Conservation (phyloP, 2,329 filamentous ascomycete species). For the Colletotrichum eleusines region DNA sequence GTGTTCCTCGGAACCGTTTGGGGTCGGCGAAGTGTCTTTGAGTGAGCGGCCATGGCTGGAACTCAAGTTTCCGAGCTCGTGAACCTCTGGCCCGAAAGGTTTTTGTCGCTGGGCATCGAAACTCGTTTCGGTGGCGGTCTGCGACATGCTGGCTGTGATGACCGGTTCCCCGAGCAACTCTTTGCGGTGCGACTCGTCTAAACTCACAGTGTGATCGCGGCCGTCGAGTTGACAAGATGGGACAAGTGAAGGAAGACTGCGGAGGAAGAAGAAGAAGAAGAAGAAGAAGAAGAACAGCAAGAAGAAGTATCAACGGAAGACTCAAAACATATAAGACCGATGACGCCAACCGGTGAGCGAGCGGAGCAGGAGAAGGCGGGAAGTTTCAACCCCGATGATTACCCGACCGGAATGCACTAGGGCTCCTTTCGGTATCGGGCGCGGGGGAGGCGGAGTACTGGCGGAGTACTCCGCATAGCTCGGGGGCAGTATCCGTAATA, state of each 20-base stretch:
- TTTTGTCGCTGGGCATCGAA: conserved; percentile 18
- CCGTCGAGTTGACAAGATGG: not conserved
- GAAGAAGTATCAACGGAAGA: not conserved
- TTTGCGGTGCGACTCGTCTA: not conserved
- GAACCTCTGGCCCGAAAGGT: conserved; percentile 15
- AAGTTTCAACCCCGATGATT: conserved; percentile 16
- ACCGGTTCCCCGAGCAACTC: not conserved
- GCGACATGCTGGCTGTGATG: conserved; percentile 32
- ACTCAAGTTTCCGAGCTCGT: conserved; percentile 31
- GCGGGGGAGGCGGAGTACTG: conserved; percentile 24
- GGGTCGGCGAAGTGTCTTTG: conserved; percentile 2
- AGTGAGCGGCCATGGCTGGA: conserved; percentile 7
- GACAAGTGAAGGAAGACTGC: not conserved
- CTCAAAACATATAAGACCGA: not conserved
- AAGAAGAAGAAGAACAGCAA: not conserved
- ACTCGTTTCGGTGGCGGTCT: conserved; percentile 38
- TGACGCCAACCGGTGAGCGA: not conserved
- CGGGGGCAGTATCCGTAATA: too few relatives aligned
- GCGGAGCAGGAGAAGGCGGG: conserved; percentile 16
- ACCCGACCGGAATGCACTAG: conserved; percentile 9
- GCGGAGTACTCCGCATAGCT: conserved; percentile 30
- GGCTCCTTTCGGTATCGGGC: not conserved
- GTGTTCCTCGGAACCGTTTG: conserved; percentile 22
- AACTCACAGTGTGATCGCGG: not conserved
- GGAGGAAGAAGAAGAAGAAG: not conserved